These are phyloP conservation scores for Prunus campanulata DNA, from an alignment of 306 rosid genomes.

Conservation along the genomic window DNA sequence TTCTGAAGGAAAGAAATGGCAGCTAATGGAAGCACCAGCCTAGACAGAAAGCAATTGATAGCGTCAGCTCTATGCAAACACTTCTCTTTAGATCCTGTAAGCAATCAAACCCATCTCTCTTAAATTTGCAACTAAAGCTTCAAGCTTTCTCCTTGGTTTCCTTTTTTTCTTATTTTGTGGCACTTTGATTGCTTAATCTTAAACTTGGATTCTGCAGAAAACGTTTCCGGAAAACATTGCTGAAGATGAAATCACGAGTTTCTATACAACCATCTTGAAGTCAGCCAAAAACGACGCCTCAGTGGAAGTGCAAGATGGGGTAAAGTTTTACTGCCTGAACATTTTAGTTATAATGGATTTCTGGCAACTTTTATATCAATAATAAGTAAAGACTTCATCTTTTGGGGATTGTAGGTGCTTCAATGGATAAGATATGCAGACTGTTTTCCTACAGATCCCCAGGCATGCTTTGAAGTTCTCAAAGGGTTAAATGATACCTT, in stretches of 20 bases:
- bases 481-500: slow-evolving; percentile 61
- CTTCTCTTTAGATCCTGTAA: slow-evolving; percentile 65
- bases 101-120: slow-evolving; percentile 12
- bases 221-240: slow-evolving; percentile 33
- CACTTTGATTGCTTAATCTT: slow-evolving; percentile 15
- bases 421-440: slow-evolving; percentile 79
- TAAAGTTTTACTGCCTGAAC: slow-evolving; percentile 8
- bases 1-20: slow-evolving; percentile 48
- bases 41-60: slow-evolving; percentile 44
- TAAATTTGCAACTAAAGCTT: slow-evolving; percentile 2
- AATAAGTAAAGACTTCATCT: background rate
- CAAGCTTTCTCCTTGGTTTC: background rate
- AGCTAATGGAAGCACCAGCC: slow-evolving; percentile 23
- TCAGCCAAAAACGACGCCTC: slow-evolving; percentile 33
- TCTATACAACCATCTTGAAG: slow-evolving; percentile 38
- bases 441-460: slow-evolving; percentile 48
- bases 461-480: slow-evolving; percentile 52
- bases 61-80: slow-evolving; percentile 53
- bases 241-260: slow-evolving; percentile 50
- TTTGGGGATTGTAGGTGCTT: slow-evolving; percentile 41
- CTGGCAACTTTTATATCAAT: background rate
- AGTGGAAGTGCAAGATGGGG: slow-evolving; percentile 44
- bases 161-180: background rate
- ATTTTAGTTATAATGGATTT: background rate
- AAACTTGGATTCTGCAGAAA: slow-evolving; percentile 46